phyloP scores from a whole-genome alignment of 2,329 filamentous ascomycete species.

The Drechslerella dactyloides region DNA sequence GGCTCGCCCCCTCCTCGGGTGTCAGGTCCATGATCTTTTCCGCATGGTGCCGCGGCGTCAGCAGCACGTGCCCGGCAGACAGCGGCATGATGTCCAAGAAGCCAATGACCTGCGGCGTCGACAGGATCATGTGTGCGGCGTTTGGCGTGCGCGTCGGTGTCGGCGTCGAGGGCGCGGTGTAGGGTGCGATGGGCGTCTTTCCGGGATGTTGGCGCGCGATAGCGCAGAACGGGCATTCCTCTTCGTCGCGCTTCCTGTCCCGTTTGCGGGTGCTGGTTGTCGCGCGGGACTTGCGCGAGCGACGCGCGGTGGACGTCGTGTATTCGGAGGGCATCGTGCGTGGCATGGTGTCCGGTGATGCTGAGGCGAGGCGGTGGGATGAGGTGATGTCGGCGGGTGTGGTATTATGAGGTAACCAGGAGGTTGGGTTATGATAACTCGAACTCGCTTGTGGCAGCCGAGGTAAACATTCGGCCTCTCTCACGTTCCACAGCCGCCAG shows the following conservation, averaged over 20 bases:
- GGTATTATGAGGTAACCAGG: slow-evolving; percentile 2
- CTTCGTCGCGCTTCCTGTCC: slow-evolving; percentile 56
- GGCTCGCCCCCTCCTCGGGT: slow-evolving; percentile 68
- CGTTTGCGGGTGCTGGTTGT: slow-evolving; percentile 11
- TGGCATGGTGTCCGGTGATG: not conserved
- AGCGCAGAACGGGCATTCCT: slow-evolving; percentile 68
- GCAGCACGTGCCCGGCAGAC: slow-evolving; percentile 78
- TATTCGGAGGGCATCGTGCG: slow-evolving; percentile 15
- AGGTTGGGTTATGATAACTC: not conserved
- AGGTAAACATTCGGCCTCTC: not conserved
- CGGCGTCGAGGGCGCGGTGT: slow-evolving; percentile 33
- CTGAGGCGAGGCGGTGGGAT: not conserved
- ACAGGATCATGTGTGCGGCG: slow-evolving; percentile 72
- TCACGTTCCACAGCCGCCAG: not conserved
- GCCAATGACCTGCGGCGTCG: slow-evolving; percentile 76
- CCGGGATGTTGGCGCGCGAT: slow-evolving; percentile 63
- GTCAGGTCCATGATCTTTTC: slow-evolving; percentile 77
- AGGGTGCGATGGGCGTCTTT: slow-evolving; percentile 25
- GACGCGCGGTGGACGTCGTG: slow-evolving; percentile 35
- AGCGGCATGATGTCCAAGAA: slow-evolving; percentile 95
- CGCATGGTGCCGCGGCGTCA: slow-evolving; percentile 78
- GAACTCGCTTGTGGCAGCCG: not conserved
- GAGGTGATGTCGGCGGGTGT: not conserved
- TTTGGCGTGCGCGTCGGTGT: slow-evolving; percentile 53
- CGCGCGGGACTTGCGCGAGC: slow-evolving; percentile 34